Conservation (phyloP, 1,139 yeast genomes). For the Candida sanyaensis region DNA sequence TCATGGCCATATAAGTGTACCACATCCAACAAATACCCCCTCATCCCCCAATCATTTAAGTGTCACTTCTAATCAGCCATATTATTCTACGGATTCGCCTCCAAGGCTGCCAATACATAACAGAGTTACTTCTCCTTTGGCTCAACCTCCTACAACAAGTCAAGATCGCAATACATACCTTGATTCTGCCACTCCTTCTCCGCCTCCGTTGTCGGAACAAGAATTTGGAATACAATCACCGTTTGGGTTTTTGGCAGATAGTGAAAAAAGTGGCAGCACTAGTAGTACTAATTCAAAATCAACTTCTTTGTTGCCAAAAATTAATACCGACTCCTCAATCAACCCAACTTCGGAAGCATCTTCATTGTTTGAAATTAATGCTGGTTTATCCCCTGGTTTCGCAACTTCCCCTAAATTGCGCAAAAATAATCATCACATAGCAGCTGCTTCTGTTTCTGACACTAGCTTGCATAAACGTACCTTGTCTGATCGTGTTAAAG, state of each 20-base stretch:
- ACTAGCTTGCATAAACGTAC: conserved; percentile 17
- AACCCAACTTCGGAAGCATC: conserved; percentile 10
- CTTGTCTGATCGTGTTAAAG: conserved; percentile 30
- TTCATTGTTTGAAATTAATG: conserved; percentile 7
- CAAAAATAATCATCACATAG: conserved; percentile 2
- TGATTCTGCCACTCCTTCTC: neutral
- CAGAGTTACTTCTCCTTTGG: conserved; percentile 11
- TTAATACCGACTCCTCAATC: conserved; percentile 1
- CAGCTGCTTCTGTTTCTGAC: conserved; percentile 7
- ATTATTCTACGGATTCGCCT: neutral
- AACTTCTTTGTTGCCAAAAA: conserved; percentile 8
- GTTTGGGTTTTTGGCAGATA: conserved; percentile 5
- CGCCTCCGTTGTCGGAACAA: neutral
- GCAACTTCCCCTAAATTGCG: conserved; percentile 10
- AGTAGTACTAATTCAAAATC: conserved; percentile 8
- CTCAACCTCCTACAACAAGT: conserved; percentile 12
- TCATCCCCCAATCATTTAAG: neutral
- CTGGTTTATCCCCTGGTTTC: conserved; percentile 2
- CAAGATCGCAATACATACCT: neutral
- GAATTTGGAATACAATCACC: conserved; percentile 1
- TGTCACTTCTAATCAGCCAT: neutral
- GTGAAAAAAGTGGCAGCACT: conserved; percentile 9
- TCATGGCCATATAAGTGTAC: neutral
- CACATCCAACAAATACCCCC: neutral
- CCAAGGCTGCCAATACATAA: conserved; percentile 3